phyloP scores from a whole-genome alignment of 352 stramenopile species.

The Pythium rhizo-oryzae region DNA sequence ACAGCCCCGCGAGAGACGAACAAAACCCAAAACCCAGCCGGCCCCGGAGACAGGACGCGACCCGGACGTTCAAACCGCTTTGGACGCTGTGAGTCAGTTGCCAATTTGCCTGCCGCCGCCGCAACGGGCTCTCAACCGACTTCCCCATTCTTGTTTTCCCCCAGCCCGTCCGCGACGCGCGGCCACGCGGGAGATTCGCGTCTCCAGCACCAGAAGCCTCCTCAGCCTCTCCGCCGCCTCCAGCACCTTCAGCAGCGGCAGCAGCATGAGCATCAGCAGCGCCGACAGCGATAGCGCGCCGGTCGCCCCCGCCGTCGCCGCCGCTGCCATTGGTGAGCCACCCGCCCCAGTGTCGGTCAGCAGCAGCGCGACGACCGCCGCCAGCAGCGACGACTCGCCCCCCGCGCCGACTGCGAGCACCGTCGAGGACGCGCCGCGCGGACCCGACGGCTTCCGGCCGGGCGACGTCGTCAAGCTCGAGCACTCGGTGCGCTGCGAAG shows the following conservation, averaged over 20 bases:
- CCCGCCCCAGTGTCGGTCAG: too few species aligned
- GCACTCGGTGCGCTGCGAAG: not conserved
- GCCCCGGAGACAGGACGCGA: not conserved
- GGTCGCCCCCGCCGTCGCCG: not conserved
- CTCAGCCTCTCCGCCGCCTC: not conserved
- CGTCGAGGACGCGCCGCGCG: not conserved
- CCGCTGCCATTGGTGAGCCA: too few species aligned
- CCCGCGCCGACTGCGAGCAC: too few species aligned
- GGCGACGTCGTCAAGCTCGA: constrained; percentile 42
- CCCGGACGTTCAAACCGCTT: not conserved
- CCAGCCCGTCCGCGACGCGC: not conserved
- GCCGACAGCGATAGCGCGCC: too few species aligned
- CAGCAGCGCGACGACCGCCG: not conserved
- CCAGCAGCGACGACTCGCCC: not conserved
- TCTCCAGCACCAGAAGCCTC: not conserved
- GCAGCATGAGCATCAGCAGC: constrained; percentile 10
- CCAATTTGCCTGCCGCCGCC: not conserved
- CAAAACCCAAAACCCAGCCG: not conserved
- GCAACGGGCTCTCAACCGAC: not conserved
- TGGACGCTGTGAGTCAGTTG: not conserved
- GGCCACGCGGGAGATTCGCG: not conserved
- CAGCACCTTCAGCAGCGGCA: not conserved
- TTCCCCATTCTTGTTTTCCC: too few species aligned
- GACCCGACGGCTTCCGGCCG: constrained; percentile 16
- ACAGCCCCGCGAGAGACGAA: too few species aligned